phyloP scores from a whole-genome alignment of 2,329 filamentous ascomycete genomes.

The Trichoderma gracile region DNA sequence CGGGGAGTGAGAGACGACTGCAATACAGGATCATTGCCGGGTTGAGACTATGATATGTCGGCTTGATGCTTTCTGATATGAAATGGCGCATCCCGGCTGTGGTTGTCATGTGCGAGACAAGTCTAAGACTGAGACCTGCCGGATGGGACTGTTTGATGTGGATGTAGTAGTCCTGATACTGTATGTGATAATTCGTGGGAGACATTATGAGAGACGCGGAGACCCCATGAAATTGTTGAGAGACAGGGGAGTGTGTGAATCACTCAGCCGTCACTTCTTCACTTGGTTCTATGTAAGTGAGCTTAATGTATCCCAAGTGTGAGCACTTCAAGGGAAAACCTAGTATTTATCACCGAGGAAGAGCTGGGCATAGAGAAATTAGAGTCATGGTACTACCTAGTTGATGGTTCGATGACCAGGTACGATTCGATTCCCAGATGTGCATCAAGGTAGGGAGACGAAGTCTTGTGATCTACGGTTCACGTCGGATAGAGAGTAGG shows the following conservation, averaged over 20 bases:
- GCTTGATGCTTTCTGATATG: not conserved
- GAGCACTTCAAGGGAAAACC: not conserved
- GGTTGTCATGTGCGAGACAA: not conserved
- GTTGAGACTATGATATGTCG: not conserved
- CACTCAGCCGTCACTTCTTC: not conserved
- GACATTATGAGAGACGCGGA: not conserved
- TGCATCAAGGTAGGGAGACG: too few species aligned
- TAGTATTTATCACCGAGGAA: too few species aligned
- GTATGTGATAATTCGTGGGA: not conserved
- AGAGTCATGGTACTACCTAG: too few species aligned
- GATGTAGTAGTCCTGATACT: not conserved
- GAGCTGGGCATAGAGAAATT: too few species aligned
- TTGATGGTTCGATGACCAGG: too few species aligned
- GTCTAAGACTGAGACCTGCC: slow-evolving; percentile 1
- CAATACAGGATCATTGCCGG: not conserved
- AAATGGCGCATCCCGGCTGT: not conserved
- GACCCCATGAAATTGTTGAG: not conserved
- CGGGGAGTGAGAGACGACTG: not conserved
- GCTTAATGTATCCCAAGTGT: not conserved
- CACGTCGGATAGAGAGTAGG: too few species aligned
- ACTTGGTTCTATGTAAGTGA: not conserved
- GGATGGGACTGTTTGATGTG: not conserved
- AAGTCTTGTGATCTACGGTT: too few species aligned
- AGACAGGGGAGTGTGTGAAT: not conserved
- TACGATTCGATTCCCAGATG: too few species aligned